Evolutionary conservation across 1,284 basidiomycete genomes (phyloP), one percentile per base, ranked within the genome.

Genomic region (Vanrija humicola): DNA sequence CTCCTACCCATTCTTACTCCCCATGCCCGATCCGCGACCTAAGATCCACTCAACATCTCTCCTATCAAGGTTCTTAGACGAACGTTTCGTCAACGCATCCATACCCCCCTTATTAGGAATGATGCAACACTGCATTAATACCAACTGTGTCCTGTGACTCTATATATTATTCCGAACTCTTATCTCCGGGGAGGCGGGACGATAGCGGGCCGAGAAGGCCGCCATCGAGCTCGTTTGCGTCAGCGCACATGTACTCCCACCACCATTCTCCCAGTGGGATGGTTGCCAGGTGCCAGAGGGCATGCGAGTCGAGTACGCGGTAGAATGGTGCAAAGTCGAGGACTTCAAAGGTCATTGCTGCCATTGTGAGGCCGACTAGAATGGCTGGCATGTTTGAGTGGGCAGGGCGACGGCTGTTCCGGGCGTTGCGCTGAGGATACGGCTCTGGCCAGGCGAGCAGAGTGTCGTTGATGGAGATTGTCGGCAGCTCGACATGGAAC

Each of bases 251-350:
- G 68, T 93, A 94, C 16, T 81, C 77, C 66, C 92, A 98, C 95
- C 95, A 98, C 55, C 83, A 80, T 48, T 82, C 70, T 3, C 86
- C 83, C 46, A 98, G 83, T 0, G 89, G 89, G 0, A 84, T 86
- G 0, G 95, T 99, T 3, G 85, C 83, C 3, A 89, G 78, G 77
- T 99, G 96, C 96, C 96, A 98, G 12, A 98, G 77, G 5, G 92
- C 82, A 74, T 98, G 96, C 0, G 95, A 92, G 69, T 99, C 96
- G n/a, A 98, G 77, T 4, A 85, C 72, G 43, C 92, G 78, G 25
- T 73, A 66, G 76, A 85, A 79, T 0, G 96, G 90, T 1, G 91
- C 84, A 66, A 98, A 98, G 69, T 99, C 96, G 62, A 97, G 84
- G 2, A 98, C 71, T 72, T 99, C 96, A 25, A 99, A 80, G 1